Conservation (phyloP, 176 grass and related monocot species). For the Musa acuminata region DNA sequence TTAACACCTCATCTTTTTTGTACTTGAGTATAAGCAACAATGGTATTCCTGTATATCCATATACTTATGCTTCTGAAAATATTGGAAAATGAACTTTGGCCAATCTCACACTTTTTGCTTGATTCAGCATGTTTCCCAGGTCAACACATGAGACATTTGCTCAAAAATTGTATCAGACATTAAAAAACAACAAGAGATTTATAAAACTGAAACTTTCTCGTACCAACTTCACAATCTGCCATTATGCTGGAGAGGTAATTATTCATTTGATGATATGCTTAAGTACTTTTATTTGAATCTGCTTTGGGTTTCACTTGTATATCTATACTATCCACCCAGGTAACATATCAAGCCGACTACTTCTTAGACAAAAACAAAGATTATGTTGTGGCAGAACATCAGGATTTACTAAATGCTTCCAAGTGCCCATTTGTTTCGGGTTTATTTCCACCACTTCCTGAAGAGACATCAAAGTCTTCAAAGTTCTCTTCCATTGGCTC, state of each 20-base stretch:
- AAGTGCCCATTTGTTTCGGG: constrained; percentile 67
- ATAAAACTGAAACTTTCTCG: constrained; percentile 77
- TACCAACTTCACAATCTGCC: constrained; percentile 62
- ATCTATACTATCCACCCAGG: constrained; percentile 33
- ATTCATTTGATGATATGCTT: constrained; percentile 25
- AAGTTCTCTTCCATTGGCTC: too few species aligned
- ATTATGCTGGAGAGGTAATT: too few species aligned
- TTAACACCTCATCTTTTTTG: constrained; percentile 11
- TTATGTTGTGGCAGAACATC: constrained; percentile 91
- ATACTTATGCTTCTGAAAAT: not conserved
- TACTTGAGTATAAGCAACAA: constrained; percentile 7
- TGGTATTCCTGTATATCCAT: not conserved
- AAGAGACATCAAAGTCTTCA: constrained; percentile 77
- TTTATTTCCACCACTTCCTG: constrained; percentile 53
- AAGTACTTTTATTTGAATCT: constrained; percentile 2
- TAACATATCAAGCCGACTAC: constrained; percentile 73
- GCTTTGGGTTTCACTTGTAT: not conserved
- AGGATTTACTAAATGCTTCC: constrained; percentile 83
- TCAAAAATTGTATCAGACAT: constrained; percentile 67
- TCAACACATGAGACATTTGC: constrained; percentile 73
- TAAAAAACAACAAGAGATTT: constrained; percentile 76
- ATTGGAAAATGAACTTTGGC: not conserved
- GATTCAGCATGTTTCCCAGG: constrained; percentile 71
- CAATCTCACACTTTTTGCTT: constrained; percentile 19
- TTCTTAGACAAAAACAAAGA: constrained; percentile 97